Evolutionary conservation across 2,329 filamentous ascomycete species (phyloP).

Genomic region (Plenodomus tracheiphilus): DNA sequence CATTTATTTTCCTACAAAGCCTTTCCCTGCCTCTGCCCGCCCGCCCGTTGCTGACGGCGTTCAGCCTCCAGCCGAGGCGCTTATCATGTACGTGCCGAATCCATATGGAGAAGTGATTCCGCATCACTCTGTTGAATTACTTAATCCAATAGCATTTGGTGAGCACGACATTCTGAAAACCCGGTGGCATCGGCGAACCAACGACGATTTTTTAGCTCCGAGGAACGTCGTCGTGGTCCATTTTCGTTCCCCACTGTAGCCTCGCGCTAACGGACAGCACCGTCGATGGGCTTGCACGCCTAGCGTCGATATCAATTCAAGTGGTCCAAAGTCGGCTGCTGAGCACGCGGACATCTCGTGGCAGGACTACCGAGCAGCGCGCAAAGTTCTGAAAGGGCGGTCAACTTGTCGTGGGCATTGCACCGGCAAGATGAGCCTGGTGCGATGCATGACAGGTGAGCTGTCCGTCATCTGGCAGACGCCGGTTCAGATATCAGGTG

Average conservation of each 20-base stretch:
- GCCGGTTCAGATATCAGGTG: not conserved
- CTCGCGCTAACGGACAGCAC: conserved; percentile 8
- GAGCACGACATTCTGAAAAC: conserved; percentile 4
- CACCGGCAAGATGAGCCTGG: not conserved
- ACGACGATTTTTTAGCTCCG: conserved; percentile 1
- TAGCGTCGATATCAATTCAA: conserved; percentile 9
- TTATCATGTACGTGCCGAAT: no score
- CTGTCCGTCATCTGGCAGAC: not conserved
- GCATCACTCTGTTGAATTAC: conserved; percentile 2
- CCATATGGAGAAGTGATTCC: conserved; percentile 15
- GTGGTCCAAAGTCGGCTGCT: conserved; percentile 8
- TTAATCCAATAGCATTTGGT: not conserved
- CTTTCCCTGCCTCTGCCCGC: not conserved
- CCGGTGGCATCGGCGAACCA: conserved; percentile 9
- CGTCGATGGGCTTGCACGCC: conserved; percentile 4
- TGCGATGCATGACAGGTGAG: not conserved
- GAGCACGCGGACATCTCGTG: conserved; percentile 8
- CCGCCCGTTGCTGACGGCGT: conserved; percentile 8
- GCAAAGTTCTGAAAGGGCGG: conserved; percentile 7
- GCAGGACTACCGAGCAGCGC: not conserved
- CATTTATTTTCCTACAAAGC: conserved; percentile 8
- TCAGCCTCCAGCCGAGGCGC: conserved; percentile 8
- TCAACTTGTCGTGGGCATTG: conserved; percentile 1
- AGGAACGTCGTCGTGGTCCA: not conserved
- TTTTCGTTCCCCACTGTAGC: conserved; percentile 6